Base-by-base conservation (phyloP, 352 stramenopile species). In the Blastocystis sp. region DNA sequence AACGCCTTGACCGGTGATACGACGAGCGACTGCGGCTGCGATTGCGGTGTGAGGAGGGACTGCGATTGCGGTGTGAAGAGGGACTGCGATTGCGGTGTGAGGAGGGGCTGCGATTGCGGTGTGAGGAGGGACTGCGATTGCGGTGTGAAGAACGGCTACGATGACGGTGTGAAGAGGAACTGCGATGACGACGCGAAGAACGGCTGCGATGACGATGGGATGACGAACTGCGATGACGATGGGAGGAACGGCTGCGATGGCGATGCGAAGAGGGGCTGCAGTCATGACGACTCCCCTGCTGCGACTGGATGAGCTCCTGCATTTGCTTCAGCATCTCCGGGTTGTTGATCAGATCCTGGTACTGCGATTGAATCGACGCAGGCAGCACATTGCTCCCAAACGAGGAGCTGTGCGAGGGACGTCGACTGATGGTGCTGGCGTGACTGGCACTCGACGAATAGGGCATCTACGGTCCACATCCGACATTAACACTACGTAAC, bases 151-250 rank as follows among this genome's bases (percentile, higher is more conserved):
- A 43, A 76, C 34, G 42, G 14, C 34, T 76, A 2, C 34, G 66
- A 76, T 76, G 66, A 76, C 66, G 66, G 7, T 76, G n/a, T 3
- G 66, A 76, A 71, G n/a, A 71, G 38, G 64, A 11, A 76, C 52
- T 45, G n/a, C 28, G 54, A 28, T 9, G 38, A 28, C 52, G 21
- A 34, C 66, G 66, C n/a, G 66, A 76, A 57, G 28, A 38, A 76
- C 66, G 48, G 28, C 28, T 59, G 7, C 34, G 52, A 71, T 71
- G 24, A 9, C 64, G 64, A 71, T 38, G 24, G 40, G 43, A 38
- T 38, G 6, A 57, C 0, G 24, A 48, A 76, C 52, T 24, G 42
- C 38, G 38, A 76, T 10, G 48, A 57, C 66, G 38, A 14, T 48
- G 66, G n/a, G 66, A 76, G 21, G 28, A 76, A 14, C 66, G 24